Conservation (phyloP, 78 protist species). For the Dictyostelium intermedium region DNA sequence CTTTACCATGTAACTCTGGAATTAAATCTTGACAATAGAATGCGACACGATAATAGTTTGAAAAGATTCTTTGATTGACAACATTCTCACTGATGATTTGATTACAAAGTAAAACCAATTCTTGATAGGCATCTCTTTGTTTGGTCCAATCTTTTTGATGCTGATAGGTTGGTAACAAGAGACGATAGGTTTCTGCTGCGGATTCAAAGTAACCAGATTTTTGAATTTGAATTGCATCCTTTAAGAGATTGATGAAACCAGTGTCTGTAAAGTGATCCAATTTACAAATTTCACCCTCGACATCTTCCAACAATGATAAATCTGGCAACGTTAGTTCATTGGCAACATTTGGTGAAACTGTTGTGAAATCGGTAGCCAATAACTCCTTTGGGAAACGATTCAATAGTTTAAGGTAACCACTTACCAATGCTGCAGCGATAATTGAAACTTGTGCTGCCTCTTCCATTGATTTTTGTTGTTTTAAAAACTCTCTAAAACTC, state of each 20-base stretch:
- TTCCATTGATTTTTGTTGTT: slow-evolving; percentile 27
- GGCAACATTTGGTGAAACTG: slow-evolving; percentile 30
- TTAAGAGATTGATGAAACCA: slow-evolving; percentile 64
- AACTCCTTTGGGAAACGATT: slow-evolving; percentile 47
- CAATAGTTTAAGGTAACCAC: slow-evolving; percentile 38
- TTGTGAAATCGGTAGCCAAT: neutral
- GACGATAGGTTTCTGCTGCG: slow-evolving; percentile 40
- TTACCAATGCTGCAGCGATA: slow-evolving; percentile 67
- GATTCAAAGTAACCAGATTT: slow-evolving; percentile 66
- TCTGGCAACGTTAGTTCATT: slow-evolving; percentile 33
- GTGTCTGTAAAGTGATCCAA: slow-evolving; percentile 53
- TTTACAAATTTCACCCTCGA: slow-evolving; percentile 78
- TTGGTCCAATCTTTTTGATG: slow-evolving; percentile 29
- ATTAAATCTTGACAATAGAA: slow-evolving; percentile 49
- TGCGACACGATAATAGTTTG: slow-evolving; percentile 80
- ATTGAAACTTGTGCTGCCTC: slow-evolving; percentile 71
- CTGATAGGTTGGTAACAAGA: slow-evolving; percentile 55
- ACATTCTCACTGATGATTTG: slow-evolving; percentile 28
- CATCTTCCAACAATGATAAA: slow-evolving; percentile 28
- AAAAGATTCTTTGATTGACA: slow-evolving; percentile 39
- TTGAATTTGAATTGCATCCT: slow-evolving; percentile 65
- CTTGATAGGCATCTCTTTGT: slow-evolving; percentile 34
- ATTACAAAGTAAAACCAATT: slow-evolving; percentile 14
- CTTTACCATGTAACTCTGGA: slow-evolving; percentile 67
- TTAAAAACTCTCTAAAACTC: slow-evolving; percentile 49